phyloP scores from a whole-genome alignment of 2,329 filamentous ascomycete species.

The Daldinia sp. region DNA sequence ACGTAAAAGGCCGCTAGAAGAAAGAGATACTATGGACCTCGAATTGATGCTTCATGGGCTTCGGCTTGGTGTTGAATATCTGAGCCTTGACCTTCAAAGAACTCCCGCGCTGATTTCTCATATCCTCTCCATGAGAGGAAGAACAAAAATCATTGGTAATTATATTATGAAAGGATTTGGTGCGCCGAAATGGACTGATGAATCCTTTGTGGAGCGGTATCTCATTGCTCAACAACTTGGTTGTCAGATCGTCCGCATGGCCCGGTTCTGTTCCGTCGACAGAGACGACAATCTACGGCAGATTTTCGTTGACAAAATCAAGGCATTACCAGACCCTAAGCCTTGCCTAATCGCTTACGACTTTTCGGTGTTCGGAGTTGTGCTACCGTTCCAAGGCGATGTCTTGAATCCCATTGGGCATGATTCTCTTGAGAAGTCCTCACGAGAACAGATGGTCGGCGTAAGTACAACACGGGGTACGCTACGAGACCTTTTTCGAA shows the following conservation, averaged over 20 bases:
- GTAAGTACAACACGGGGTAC: constrained; percentile 68
- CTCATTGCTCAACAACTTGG: constrained; percentile 66
- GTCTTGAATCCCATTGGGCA: constrained; percentile 68
- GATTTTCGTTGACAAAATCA: constrained; percentile 63
- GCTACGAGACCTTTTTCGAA: constrained; percentile 70
- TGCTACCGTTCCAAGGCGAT: constrained; percentile 57
- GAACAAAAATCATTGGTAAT: constrained; percentile 72
- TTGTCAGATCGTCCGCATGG: constrained; percentile 72
- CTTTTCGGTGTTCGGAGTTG: constrained; percentile 59
- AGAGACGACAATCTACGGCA: constrained; percentile 63
- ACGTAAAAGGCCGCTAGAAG: constrained; percentile 54
- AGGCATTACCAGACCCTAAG: constrained; percentile 58
- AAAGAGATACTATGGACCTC: constrained; percentile 62
- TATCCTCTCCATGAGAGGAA: constrained; percentile 65
- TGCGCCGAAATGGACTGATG: constrained; percentile 66
- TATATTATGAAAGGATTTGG: constrained; percentile 61
- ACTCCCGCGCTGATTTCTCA: constrained; percentile 61
- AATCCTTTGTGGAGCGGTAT: constrained; percentile 65
- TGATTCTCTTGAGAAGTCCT: constrained; percentile 55
- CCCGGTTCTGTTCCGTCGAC: constrained; percentile 68
- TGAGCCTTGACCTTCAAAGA: constrained; percentile 72
- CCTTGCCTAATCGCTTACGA: constrained; percentile 64
- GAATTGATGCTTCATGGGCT: constrained; percentile 72
- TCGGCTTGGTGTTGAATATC: constrained; percentile 73
- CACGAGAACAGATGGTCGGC: constrained; percentile 59